Percentiles rank a stretch among this genome's conserved stretches.
These are phyloP conservation scores for Talaromyces funiculosus DNA, from an alignment of 2,329 filamentous ascomycete genomes.

Conservation along the genomic window DNA sequence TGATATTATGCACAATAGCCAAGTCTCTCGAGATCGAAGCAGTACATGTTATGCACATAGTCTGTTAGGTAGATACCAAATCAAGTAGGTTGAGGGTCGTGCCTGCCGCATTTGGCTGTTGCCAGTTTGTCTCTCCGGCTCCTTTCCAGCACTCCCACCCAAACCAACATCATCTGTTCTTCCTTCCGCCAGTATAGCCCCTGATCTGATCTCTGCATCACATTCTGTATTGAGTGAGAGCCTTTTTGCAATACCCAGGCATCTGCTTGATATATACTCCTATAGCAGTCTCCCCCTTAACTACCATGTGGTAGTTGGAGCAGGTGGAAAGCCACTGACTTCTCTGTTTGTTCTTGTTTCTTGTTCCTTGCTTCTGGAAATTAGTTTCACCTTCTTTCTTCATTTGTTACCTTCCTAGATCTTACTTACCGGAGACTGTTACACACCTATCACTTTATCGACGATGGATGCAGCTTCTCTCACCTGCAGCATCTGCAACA, in stretches of 20 bases:
- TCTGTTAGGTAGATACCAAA: background rate
- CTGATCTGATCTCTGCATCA: background rate
- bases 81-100: slow-evolving; percentile 6
- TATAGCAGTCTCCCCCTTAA: background rate
- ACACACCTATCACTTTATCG: slow-evolving; percentile 5
- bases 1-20: slow-evolving; percentile 25
- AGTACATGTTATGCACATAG: slow-evolving; percentile 24
- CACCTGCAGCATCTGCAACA: slow-evolving; percentile 76
- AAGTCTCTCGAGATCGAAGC: slow-evolving; percentile 36
- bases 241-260: slow-evolving; percentile 1
- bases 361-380: too few species aligned
- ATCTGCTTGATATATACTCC: slow-evolving; percentile 14
- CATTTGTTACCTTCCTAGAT: background rate
- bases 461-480: slow-evolving; percentile 56
- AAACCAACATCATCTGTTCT: background rate
- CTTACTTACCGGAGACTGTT: background rate
- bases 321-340: slow-evolving; percentile 12
- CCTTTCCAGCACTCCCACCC: slow-evolving; percentile 1
- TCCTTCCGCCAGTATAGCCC: background rate
- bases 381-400: slow-evolving; percentile 17
- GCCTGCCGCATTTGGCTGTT: background rate
- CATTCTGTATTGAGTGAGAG: background rate
- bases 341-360: slow-evolving; percentile 21
- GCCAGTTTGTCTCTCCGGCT: background rate
- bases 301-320: slow-evolving; percentile 4